Base-by-base conservation (phyloP, 352 stramenopile species). In the Aphanomyces euteiches region DNA sequence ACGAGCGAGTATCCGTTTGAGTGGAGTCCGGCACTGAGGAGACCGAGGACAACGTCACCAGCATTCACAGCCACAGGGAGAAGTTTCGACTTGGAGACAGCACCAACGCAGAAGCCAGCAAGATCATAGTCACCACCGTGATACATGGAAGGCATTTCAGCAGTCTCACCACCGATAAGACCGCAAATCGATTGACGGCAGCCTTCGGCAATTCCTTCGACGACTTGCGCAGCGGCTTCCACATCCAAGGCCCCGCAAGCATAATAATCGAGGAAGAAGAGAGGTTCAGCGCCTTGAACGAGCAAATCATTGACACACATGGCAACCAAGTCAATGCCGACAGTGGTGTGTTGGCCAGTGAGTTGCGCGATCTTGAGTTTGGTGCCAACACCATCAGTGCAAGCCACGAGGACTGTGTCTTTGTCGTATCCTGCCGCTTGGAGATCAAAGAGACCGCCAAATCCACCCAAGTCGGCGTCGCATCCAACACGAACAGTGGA, bases 241-340 rank as follows among this genome's bases (percentile, higher is more conserved):
- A 98, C 88, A 61, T 98, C 90, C 13, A 99, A 86, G 75, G 98
- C 96, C 45, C 96, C 97, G 41, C 93, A 98, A 66, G 97, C 97
- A 89, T 98, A 99, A 84, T 99, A 99, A 82, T 99, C 97, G 7
- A 99, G 79, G 82, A 99, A 99, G 87, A 99, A 99, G 10, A 99
- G 81, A 21, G 97, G 97, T 72, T 99, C 96, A n/a, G 96, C 97
- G 70, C 97, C 97, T 68, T 98, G 93, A n/a, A 99, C 96, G 73
- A 99, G 97, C 40, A 99, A 82, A 77, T 99, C 97, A 82, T 99
- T 99, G 53, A 99, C 97, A 74, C 96, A 99, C 97, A 99, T 99
- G 47, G 97, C 97, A 39, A 99, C 97, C 40, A 99, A 90, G 83
- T 99, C 97, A 65, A 99, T 98, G 43, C 96, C 96, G 60, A 99